phyloP scores from a whole-genome alignment of 192 early-diverging fungal species.

The Coemansia sp. region DNA sequence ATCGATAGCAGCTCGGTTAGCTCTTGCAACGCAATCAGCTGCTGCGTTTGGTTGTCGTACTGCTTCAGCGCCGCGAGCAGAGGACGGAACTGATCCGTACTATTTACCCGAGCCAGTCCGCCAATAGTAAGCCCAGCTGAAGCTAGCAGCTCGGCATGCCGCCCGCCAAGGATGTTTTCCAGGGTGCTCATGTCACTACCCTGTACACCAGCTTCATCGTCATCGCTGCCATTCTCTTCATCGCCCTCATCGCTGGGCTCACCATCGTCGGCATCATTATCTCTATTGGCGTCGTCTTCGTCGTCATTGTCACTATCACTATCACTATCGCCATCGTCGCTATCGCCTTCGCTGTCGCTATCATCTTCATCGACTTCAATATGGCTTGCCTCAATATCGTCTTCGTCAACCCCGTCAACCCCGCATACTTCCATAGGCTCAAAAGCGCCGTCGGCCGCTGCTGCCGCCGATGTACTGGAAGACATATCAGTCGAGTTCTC shows the following conservation, averaged over 20 bases:
- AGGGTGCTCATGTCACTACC: neutral
- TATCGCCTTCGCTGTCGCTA: neutral
- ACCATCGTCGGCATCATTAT: neutral
- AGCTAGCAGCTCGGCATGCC: neutral
- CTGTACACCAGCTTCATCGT: neutral
- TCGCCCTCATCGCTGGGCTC: neutral
- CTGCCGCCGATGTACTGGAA: neutral
- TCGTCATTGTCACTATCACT: neutral
- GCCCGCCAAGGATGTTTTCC: constrained; percentile 12
- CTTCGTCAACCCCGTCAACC: neutral
- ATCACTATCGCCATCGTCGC: neutral
- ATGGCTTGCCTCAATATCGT: neutral
- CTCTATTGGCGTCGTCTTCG: neutral
- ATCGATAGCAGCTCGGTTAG: constrained; percentile 75
- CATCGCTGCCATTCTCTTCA: neutral
- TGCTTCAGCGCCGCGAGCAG: constrained; percentile 63
- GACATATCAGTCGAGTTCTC: neutral
- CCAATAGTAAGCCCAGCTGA: constrained; percentile 20
- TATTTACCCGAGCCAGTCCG: constrained; percentile 19
- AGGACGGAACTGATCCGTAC: constrained; percentile 56
- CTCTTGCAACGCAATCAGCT: constrained; percentile 86
- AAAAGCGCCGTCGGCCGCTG: neutral
- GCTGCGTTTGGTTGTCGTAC: constrained; percentile 62
- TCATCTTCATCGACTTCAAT: constrained; percentile 11
- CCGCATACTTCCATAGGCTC: neutral